Evolutionary conservation across 176 grass and related monocot genomes (phyloP), one percentile per base, ranked within the genome.

Genomic region (Rhynchospora breviuscula): DNA sequence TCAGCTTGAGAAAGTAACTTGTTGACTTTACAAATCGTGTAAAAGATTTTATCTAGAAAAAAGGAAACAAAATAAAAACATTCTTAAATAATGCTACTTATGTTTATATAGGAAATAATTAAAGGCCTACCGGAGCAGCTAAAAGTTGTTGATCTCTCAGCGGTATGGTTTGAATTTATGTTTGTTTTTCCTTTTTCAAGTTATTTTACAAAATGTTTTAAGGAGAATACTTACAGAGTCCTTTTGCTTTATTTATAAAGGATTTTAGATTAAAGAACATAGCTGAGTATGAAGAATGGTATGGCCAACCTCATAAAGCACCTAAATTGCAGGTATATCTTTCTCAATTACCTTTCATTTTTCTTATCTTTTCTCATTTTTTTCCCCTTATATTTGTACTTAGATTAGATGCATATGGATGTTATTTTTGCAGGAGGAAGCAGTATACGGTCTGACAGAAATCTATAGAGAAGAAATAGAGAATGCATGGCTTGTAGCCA

Each of bases 141-240:
- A 59, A 99, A 95, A 88, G 90, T 95, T 86, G 96, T 99, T 78
- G 93, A 99, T 92, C 96, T 99, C 79, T 99, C 93, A 4, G 96
- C 96, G 68, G 96, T 99, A 95, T 86, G 82, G 63, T 70, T 51
- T 79, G 18, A 17, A 4, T 44, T 81, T 47, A 47, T 47, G 18
- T 61, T 23, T 49, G 26, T 40, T 40, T 40, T 40, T 47, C 21
- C 52, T 26, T 82, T 40, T 77, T 51, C 70, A 75, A 52, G 70
- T 75, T 75, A 26, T 75, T 75, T 52, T 52, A 15, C 19, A 75
- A 75, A 48, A 49, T 49, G 14, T 75, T 74, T 18, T 3, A 52
- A 23, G 9, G 46, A 54, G 46, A 76, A 77, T 15, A 77, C 73
- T 10, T 77, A 56, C 10, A 14, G 9, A 49, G 14, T 57, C 22